phyloP scores from a whole-genome alignment of 2,329 filamentous ascomycete genomes.

The Whalleya microplaca region DNA sequence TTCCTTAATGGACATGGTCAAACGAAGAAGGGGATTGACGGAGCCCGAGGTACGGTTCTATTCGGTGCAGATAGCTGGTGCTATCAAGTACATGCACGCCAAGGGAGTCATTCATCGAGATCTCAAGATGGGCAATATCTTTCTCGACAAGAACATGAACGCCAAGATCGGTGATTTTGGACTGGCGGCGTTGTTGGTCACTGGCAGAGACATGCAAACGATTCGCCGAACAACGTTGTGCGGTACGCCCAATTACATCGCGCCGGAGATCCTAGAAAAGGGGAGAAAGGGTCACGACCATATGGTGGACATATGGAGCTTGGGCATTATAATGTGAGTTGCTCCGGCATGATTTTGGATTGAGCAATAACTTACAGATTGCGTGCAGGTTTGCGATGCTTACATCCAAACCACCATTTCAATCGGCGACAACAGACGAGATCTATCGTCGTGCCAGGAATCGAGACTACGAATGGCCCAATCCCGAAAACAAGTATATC shows the following conservation, averaged over 20 bases:
- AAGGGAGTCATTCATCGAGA: constrained; percentile 97
- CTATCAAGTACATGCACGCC: constrained; percentile 96
- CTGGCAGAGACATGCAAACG: constrained; percentile 85
- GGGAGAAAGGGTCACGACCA: constrained; percentile 94
- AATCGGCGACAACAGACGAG: constrained; percentile 85
- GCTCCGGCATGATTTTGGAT: neutral
- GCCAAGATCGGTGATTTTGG: constrained; percentile 98
- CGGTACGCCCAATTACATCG: constrained; percentile 97
- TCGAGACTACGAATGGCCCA: constrained; percentile 81
- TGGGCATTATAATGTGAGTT: constrained; percentile 93
- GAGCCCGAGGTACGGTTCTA: constrained; percentile 94
- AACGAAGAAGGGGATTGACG: constrained; percentile 85
- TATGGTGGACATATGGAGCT: constrained; percentile 97
- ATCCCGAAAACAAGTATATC: constrained; percentile 69
- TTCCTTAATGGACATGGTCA: constrained; percentile 97
- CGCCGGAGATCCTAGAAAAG: constrained; percentile 93
- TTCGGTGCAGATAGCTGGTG: constrained; percentile 91
- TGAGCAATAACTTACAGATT: constrained; percentile 23
- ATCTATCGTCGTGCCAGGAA: constrained; percentile 75
- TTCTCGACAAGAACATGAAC: constrained; percentile 93
- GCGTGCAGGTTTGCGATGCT: constrained; percentile 84
- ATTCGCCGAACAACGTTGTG: constrained; percentile 89
- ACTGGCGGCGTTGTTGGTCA: constrained; percentile 86
- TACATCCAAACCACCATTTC: constrained; percentile 93
- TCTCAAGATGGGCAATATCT: constrained; percentile 97